Percentiles rank a stretch among this genome's conserved stretches.
phyloP scores from a whole-genome alignment of 2,329 filamentous ascomycete genomes.

The Penicillium capsulatum region DNA sequence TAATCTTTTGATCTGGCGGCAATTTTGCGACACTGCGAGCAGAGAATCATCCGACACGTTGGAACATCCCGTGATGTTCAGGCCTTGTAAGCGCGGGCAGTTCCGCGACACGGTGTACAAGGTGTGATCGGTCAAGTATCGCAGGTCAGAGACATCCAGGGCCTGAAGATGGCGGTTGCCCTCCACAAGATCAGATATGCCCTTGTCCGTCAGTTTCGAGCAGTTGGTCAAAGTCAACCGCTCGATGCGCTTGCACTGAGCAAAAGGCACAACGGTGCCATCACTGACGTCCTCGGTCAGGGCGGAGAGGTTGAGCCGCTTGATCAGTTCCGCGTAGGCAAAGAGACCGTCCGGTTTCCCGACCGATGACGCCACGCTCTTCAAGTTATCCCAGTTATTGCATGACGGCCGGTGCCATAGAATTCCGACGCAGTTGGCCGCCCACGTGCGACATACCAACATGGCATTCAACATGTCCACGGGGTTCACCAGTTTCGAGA shows the following conservation, averaged over 20 bases:
- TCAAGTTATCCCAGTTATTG: conserved; percentile 77
- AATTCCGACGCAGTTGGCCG: conserved; percentile 83
- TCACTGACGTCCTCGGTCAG: conserved; percentile 76
- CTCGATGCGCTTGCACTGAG: conserved; percentile 84
- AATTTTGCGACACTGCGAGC: conserved; percentile 72
- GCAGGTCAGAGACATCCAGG: conserved; percentile 80
- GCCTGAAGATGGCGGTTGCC: conserved; percentile 79
- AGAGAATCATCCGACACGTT: conserved; percentile 84
- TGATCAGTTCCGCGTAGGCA: conserved; percentile 83
- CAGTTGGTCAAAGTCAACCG: conserved; percentile 90
- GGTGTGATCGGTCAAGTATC: conserved; percentile 75
- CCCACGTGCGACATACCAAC: conserved; percentile 92
- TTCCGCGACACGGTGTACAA: conserved; percentile 73
- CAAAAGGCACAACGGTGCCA: conserved; percentile 77
- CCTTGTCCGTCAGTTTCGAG: conserved; percentile 74
- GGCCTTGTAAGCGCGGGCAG: conserved; percentile 79
- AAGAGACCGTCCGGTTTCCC: conserved; percentile 72
- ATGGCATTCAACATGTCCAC: conserved; percentile 80
- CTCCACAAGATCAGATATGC: conserved; percentile 72
- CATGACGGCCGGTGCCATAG: conserved; percentile 94
- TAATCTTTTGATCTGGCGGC: conserved; percentile 80
- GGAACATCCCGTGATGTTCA: conserved; percentile 85
- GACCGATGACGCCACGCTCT: conserved; percentile 75
- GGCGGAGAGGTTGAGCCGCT: conserved; percentile 81
- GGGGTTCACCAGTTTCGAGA: conserved; percentile 73